Evolutionary conservation across 805 yeast genomes (phyloP), one percentile per base, ranked within the genome.

Genomic region (Pichia cabralensis): DNA sequence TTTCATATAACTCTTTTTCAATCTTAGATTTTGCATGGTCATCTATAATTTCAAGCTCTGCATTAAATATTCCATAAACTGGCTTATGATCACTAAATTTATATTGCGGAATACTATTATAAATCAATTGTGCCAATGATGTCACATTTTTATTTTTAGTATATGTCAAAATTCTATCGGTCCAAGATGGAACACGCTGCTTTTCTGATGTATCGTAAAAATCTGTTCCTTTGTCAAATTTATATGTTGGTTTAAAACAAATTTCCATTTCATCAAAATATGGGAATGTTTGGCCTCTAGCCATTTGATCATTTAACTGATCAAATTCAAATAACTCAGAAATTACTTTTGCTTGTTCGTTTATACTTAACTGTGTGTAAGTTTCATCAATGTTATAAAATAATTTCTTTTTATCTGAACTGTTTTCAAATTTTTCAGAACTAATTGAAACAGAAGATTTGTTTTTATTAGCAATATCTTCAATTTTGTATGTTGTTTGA

Each of bases 181-280:
- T 88, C 98, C 98, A 92, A 0, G 98, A 94, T 1, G 98, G 99
- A 10, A 83, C 76, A 42, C 99, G 71, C 56, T 76, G 78, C 56
- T 92, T 92, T 49, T 89, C 97, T 26, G 94, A 78, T 0, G 94
- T 71, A 54, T 92, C 99, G 53, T 88, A 92, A 3, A 52, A 58
- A 30, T 70, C 72, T 0, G 94, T 80, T 5, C 94, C 94, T 31
- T 83, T 80, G 52, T 92, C 95, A 54, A 80, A 92, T 53, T 92
- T 92, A 59, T 92, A 92, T 0, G 99, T 92, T 6, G 99, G 99
- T 7, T 80, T 69, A 49, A 92, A 89, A 14, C 60, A 62, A 29
- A 92, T 80, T 33, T 73, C 80, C 65, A 76, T 73, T 58, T 92
- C 99, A 42, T 75, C 72, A 55, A 79, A 92, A 44, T 73, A 78